phyloP scores from a whole-genome alignment of 257 asterid genomes.

The Oldenlandia corymbosa region DNA sequence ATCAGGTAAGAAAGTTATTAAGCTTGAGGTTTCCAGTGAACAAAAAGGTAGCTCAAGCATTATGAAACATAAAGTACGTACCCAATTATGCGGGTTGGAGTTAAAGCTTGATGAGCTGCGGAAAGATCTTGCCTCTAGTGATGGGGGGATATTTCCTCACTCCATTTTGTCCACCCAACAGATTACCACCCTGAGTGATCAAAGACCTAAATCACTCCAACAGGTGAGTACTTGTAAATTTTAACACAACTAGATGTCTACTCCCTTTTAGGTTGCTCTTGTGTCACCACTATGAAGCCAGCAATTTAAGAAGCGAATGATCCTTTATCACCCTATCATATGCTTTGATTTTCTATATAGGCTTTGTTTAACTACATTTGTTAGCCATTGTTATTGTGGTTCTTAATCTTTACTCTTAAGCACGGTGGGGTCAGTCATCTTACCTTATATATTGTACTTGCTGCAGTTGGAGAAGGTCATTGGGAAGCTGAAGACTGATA shows the following conservation, averaged over 20 bases:
- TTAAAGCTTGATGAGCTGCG: constrained; percentile 79
- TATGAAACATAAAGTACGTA: constrained; percentile 46
- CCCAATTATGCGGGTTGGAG: constrained; percentile 55
- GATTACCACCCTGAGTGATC: constrained; percentile 44
- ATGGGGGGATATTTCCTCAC: constrained; percentile 92
- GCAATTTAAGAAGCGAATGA: background rate
- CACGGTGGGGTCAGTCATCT: background rate
- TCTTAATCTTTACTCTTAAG: background rate
- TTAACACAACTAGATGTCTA: background rate
- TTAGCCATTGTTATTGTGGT: background rate
- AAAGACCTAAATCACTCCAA: constrained; percentile 58
- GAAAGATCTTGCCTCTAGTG: constrained; percentile 63
- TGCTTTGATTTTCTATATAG: no score
- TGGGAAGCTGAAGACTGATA: constrained; percentile 79
- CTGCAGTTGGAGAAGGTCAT: constrained; percentile 82
- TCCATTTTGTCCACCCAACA: constrained; percentile 86
- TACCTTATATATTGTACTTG: background rate
- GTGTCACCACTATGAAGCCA: background rate
- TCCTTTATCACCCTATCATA: background rate
- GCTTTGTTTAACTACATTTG: background rate
- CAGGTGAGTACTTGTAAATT: constrained; percentile 43
- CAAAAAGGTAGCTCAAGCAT: constrained; percentile 32
- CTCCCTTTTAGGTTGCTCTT: background rate
- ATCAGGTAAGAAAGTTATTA: constrained; percentile 66
- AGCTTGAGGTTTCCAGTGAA: constrained; percentile 55